Evolutionary conservation across 169 alveolate species (phyloP).

Genomic region (Prorocentrum cordatum): DNA sequence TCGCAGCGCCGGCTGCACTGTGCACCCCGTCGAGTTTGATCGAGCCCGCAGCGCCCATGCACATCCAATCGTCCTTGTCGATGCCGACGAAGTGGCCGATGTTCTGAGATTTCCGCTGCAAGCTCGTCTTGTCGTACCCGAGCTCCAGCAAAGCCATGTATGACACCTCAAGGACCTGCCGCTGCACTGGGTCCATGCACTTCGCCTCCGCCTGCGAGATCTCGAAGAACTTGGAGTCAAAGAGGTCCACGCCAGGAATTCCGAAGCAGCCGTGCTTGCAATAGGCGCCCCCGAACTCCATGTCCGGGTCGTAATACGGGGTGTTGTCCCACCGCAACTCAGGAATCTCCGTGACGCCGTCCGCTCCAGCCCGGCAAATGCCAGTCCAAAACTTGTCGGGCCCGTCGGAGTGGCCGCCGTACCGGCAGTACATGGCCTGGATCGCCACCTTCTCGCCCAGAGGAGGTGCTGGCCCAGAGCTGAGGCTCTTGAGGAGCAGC

Average conservation of each 20-base stretch:
- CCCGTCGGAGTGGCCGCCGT: conserved; percentile 43
- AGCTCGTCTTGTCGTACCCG: conserved; percentile 61
- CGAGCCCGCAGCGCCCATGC: conserved; percentile 61
- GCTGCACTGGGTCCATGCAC: conserved; percentile 66
- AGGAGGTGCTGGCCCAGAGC: no score
- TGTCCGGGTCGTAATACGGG: conserved; percentile 54
- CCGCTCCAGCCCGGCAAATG: background rate
- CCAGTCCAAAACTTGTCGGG: background rate
- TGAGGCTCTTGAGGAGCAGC: no score
- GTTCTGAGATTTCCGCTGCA: conserved; percentile 39
- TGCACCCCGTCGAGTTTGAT: conserved; percentile 13
- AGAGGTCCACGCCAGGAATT: conserved; percentile 48
- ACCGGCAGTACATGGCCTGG: conserved; percentile 54
- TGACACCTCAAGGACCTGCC: conserved; percentile 66
- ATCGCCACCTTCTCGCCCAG: background rate
- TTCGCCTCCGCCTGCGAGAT: conserved; percentile 58
- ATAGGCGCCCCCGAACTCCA: background rate
- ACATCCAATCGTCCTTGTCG: conserved; percentile 7
- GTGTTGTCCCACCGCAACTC: conserved; percentile 30
- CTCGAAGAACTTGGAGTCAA: conserved; percentile 45
- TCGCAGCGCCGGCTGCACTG: conserved; percentile 41
- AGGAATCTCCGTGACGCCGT: conserved; percentile 49
- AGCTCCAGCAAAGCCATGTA: conserved; percentile 54
- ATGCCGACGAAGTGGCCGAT: conserved; percentile 60
- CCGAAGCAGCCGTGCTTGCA: conserved; percentile 53